Evolutionary conservation across 2,329 filamentous ascomycete species (phyloP).

Genomic region (Lecanosticta acicola): DNA sequence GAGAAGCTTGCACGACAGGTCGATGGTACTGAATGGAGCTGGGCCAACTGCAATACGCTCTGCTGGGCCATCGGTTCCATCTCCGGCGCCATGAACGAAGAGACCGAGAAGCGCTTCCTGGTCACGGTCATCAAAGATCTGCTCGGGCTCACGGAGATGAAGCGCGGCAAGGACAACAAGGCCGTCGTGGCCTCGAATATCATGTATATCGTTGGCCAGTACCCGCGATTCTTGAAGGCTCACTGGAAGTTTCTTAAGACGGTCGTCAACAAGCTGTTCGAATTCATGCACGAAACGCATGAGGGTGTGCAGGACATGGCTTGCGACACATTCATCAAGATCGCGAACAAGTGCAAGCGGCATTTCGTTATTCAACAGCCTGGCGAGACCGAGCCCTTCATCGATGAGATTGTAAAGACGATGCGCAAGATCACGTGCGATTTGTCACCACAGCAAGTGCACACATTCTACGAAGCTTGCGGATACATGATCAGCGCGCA

Average conservation of each 20-base stretch:
- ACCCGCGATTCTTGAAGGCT: conserved; percentile 94
- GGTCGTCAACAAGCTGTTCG: conserved; percentile 98
- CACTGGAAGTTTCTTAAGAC: conserved; percentile 99
- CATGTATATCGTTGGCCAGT: conserved; percentile 99
- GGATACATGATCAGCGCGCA: conserved; percentile 99
- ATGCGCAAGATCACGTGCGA: conserved; percentile 95
- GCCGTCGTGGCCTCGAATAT: conserved; percentile 98
- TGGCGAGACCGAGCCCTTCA: conserved; percentile 91
- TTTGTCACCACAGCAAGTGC: conserved; percentile 90
- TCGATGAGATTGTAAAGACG: conserved; percentile 94
- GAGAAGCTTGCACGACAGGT: conserved; percentile 95
- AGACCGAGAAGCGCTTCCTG: conserved; percentile 96
- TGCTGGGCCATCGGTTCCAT: conserved; percentile 99
- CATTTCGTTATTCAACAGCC: conserved; percentile 96
- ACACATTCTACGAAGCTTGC: conserved; percentile 98
- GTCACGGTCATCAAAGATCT: conserved; percentile 99
- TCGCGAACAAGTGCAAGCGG: conserved; percentile 93
- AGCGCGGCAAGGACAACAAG: conserved; percentile 99
- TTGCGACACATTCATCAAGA: conserved; percentile 99
- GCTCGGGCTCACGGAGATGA: conserved; percentile 95
- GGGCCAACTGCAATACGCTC: conserved; percentile 98
- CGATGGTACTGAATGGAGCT: conserved; percentile 94
- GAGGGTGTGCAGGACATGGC: conserved; percentile 99
- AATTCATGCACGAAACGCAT: conserved; percentile 99
- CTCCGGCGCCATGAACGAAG: conserved; percentile 97